Base-by-base conservation (phyloP, 2,329 filamentous ascomycete species). In the Venturia pyrina region DNA sequence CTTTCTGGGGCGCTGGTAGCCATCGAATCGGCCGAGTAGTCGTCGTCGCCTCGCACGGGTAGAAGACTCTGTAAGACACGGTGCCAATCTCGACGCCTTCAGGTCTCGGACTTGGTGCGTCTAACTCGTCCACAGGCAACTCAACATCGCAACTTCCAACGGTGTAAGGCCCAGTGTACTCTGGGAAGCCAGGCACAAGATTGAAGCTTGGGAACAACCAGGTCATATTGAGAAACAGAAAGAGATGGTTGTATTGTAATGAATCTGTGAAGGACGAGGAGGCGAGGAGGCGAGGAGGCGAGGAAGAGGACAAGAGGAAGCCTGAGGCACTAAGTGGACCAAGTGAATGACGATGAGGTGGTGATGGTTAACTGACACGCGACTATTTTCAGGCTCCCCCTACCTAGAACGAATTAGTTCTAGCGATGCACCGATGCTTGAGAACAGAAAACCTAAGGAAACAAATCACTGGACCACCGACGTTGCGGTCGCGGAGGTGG, bases 61-160 rank as follows among this genome's bases (percentile, higher is more conserved):
- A 96, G 78, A 90, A 96, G 66, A 96, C 81, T 68, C 91, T 85
- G 75, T 91, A 95, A 66, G 89, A 87, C 34, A 96, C 81, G 0
- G 91, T 96, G 24, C 86, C 80, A 59, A 93, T 86, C 1, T 69
- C 64, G 44, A 72, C 72, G 65, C 77, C 76, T 5, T 85, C 82
- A 62, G 82, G 80, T 62, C 10, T 80, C 0, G 87, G 84, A 37
- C 82, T 80, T 1, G 76, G 73, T 2, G 74, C 75, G 41, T 77
- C 71, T 19, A 85, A 74, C 46, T 83, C 78, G 17, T 77, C 73
- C 11, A 89, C 81, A 56, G 91, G 89, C 19, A 96, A 85, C 78
- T 96, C 91, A 69, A 93, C 82, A 71, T 96, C 91, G 69, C 91
- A 80, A 2, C 88, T 90, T 69, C 90, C 91, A 67, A 95, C 90